Percentiles rank a stretch among this genome's conserved stretches.
Conservation (phyloP, 1,139 yeast genomes). For the Citeromyces siamensis region DNA sequence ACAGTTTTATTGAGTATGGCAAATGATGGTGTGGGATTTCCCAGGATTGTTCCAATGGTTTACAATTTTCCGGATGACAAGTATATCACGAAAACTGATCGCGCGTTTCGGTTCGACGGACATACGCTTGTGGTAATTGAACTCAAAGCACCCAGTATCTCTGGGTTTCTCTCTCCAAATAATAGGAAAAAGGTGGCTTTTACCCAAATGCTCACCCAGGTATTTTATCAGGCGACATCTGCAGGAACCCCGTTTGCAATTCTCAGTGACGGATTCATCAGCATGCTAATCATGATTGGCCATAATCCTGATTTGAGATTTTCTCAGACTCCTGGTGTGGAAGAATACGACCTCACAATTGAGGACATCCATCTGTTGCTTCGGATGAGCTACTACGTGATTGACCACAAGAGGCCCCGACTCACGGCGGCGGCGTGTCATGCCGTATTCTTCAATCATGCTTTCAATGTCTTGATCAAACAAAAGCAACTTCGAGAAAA, state of each 20-base stretch:
- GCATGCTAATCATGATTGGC: neutral
- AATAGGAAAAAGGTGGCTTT: neutral
- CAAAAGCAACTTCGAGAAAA: too few species aligned
- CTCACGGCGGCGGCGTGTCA: neutral
- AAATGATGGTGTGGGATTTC: neutral
- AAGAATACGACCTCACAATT: neutral
- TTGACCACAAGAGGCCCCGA: neutral
- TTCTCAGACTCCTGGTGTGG: neutral
- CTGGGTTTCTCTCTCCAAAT: neutral
- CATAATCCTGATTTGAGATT: neutral
- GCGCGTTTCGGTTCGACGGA: neutral
- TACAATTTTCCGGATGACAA: neutral
- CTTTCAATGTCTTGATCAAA: too few species aligned
- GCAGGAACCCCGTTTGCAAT: neutral
- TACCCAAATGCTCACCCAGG: conserved; percentile 1
- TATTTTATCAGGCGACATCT: conserved; percentile 3
- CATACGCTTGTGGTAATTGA: neutral
- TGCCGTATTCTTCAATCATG: too few species aligned
- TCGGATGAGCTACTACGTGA: neutral
- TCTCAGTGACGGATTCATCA: neutral
- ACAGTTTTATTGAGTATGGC: too few species aligned
- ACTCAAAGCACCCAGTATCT: neutral
- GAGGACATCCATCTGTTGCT: neutral
- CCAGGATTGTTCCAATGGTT: neutral
- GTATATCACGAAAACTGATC: neutral